Conservation (phyloP, 177 flowering plant species). For the Vitis hybrid region DNA sequence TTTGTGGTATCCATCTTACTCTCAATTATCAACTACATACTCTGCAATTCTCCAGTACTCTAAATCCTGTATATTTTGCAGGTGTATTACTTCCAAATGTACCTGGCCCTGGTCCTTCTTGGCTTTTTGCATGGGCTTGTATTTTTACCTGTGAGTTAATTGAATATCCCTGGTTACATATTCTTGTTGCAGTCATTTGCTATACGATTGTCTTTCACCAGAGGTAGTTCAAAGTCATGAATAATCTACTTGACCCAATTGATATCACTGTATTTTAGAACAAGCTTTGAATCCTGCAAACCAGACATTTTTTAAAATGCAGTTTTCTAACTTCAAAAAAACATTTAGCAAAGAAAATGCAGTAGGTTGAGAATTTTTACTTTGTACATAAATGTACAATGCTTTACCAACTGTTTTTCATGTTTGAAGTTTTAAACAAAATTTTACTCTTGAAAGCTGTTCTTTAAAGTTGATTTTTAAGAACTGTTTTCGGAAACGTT, state of each 20-base stretch:
- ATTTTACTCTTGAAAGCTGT: not conserved
- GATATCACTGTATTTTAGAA: too few species aligned
- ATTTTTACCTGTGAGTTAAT: slow-evolving; percentile 76
- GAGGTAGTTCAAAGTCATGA: not conserved
- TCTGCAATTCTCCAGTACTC: not conserved
- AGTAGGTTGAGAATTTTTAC: too few species aligned
- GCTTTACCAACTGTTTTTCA: too few species aligned
- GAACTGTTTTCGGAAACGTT: too few species aligned
- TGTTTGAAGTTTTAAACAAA: too few species aligned
- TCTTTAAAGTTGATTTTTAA: not conserved
- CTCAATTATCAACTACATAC: not conserved
- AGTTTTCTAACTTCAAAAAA: too few species aligned
- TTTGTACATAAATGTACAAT: too few species aligned
- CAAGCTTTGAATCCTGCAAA: too few species aligned
- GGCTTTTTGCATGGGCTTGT: slow-evolving; percentile 82
- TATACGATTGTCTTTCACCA: not conserved
- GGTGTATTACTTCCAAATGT: slow-evolving; percentile 87
- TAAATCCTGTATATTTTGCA: slow-evolving; percentile 20
- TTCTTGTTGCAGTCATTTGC: not conserved
- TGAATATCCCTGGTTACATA: too few species aligned
- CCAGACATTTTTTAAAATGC: too few species aligned
- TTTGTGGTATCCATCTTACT: slow-evolving; percentile 55
- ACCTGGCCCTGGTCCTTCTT: slow-evolving; percentile 69
- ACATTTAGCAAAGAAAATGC: too few species aligned
- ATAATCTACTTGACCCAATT: too few species aligned